Conservation (phyloP, 352 stramenopile species). For the Blastocystis sp. region DNA sequence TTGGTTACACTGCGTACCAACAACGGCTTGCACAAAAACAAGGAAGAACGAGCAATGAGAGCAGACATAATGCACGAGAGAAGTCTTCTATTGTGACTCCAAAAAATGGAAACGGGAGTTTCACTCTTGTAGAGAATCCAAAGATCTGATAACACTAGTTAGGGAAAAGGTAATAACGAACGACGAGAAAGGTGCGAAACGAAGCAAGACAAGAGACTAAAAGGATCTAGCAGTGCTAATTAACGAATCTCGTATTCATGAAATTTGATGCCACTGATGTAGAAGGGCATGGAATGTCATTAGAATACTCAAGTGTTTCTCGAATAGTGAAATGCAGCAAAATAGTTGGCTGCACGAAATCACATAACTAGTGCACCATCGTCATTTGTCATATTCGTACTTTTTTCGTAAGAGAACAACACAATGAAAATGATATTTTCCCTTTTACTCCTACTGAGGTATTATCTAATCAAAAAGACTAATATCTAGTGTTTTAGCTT, state of each 20-base stretch:
- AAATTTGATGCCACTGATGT: no score
- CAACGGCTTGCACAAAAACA: neutral
- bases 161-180: neutral
- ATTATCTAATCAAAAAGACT: neutral
- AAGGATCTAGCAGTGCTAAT: no score
- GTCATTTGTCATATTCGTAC: neutral
- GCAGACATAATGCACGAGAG: constrained; percentile 10
- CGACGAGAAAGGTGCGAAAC: neutral
- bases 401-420: neutral
- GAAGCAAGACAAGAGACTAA: no score
- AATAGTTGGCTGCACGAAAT: neutral
- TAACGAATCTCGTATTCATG: no score
- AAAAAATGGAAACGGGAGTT: constrained; percentile 19
- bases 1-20: constrained; percentile 52
- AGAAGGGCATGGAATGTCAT: no score
- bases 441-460: constrained; percentile 30
- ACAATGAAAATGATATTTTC: neutral
- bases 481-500: constrained; percentile 8
- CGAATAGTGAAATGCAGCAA: neutral
- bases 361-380: neutral
- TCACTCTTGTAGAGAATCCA: neutral
- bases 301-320: neutral
- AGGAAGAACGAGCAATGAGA: neutral
- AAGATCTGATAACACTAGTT: neutral
- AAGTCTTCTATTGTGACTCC: neutral